phyloP scores from a whole-genome alignment of 139 green algal genomes.

The Pseudopediastrum boryanum region DNA sequence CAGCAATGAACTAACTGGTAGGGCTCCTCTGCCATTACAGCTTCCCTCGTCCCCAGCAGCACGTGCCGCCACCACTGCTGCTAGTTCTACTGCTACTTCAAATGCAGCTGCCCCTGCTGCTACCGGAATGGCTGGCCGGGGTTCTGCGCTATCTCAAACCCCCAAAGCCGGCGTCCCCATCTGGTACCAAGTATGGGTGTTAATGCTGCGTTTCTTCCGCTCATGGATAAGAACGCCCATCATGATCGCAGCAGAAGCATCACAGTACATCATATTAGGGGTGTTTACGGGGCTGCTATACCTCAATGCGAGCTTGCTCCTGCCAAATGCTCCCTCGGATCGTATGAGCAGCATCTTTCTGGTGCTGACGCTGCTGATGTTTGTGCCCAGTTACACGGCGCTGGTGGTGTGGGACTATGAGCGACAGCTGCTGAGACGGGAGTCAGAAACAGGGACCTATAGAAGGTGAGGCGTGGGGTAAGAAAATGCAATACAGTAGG shows the following conservation, averaged over 20 bases:
- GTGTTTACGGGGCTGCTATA: constrained; percentile 14
- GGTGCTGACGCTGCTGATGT: constrained; percentile 35
- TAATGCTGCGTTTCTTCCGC: constrained; percentile 42
- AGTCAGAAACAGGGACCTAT: constrained; percentile 41
- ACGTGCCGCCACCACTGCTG: too few relatives aligned
- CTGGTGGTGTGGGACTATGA: constrained; percentile 62
- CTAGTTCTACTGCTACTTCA: too few relatives aligned
- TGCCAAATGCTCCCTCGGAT: constrained; percentile 9
- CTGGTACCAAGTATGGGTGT: constrained; percentile 44
- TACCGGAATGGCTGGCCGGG: too few relatives aligned
- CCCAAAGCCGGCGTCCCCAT: not conserved
- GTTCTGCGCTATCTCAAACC: too few relatives aligned
- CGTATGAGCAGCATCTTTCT: constrained; percentile 10
- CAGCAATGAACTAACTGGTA: too few relatives aligned
- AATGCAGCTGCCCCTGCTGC: too few relatives aligned
- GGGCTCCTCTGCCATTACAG: too few relatives aligned
- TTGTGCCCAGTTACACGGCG: constrained; percentile 59
- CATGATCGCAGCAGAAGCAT: constrained; percentile 30
- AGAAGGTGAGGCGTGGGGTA: constrained; percentile 4
- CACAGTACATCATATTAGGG: constrained; percentile 51
- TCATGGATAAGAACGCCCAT: constrained; percentile 42
- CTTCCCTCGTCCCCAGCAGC: too few relatives aligned
- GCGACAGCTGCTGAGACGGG: constrained; percentile 53
- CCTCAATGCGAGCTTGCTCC: not conserved
- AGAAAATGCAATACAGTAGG: too few relatives aligned